Evolutionary conservation across 805 yeast species (phyloP).

Genomic region (Teunomyces barrocoloradensis): DNA sequence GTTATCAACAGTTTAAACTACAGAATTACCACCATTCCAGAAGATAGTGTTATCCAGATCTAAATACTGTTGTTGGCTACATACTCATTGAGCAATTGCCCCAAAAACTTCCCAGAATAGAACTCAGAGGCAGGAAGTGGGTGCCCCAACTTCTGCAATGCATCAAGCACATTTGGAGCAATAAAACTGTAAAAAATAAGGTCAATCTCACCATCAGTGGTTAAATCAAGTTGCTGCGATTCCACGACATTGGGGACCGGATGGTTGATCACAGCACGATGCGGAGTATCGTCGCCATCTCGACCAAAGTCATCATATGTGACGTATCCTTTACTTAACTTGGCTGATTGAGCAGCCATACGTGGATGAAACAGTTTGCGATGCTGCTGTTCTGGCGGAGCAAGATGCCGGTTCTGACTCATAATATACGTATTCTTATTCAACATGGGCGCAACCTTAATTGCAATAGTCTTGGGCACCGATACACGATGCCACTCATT

Average conservation of each 20-base stretch:
- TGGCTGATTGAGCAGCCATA: conserved; percentile 10
- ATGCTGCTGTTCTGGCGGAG: conserved; percentile 23
- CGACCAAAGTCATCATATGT: conserved; percentile 83
- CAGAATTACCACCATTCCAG: conserved; percentile 63
- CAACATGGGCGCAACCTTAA: conserved; percentile 49
- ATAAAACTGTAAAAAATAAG: conserved; percentile 80
- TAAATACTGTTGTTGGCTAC: conserved; percentile 18
- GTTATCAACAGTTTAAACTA: conserved; percentile 61
- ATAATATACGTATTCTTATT: conserved; percentile 54
- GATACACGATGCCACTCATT: conserved; percentile 73
- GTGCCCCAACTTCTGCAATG: conserved; percentile 27
- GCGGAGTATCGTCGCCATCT: conserved; percentile 81
- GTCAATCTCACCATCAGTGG: conserved; percentile 45
- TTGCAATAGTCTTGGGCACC: conserved; percentile 59
- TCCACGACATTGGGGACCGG: conserved; percentile 80
- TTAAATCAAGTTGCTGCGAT: conserved; percentile 34
- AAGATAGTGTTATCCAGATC: conserved; percentile 40
- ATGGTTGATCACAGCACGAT: conserved; percentile 57
- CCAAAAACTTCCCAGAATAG: conserved; percentile 34
- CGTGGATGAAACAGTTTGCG: background rate
- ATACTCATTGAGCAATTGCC: conserved; percentile 31
- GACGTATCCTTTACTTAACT: conserved; percentile 63
- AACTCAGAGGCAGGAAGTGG: conserved; percentile 10
- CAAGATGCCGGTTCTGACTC: conserved; percentile 13
- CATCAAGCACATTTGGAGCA: conserved; percentile 31